Evolutionary conservation across 139 green algal genomes (phyloP).

Genomic region (Coelastrella sp.): DNA sequence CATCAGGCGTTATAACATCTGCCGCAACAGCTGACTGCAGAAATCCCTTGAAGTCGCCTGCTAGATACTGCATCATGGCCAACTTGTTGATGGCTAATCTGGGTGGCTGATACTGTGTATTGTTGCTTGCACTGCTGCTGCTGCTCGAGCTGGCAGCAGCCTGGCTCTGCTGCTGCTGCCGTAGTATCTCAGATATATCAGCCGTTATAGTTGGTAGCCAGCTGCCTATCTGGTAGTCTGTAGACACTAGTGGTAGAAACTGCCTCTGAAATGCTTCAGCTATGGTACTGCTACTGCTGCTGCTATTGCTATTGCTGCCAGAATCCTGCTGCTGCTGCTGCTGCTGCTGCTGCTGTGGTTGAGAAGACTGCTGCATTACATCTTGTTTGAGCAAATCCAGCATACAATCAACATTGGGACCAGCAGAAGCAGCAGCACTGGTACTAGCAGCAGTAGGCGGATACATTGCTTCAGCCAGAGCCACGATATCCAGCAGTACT

Average conservation of each 20-base stretch:
- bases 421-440: conserved; percentile 5
- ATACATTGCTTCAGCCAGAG: conserved; percentile 25
- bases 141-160: neutral
- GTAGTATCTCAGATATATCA: conserved; percentile 19
- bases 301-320: neutral
- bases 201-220: conserved; percentile 27
- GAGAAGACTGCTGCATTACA: too few relatives aligned
- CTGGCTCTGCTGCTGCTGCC: conserved; percentile 22
- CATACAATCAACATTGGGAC: neutral
- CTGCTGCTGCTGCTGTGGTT: neutral
- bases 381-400: neutral
- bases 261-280: neutral
- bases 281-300: neutral
- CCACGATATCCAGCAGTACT: conserved; percentile 28
- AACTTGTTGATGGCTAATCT: neutral
- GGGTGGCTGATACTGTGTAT: neutral
- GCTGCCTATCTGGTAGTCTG: neutral
- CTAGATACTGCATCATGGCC: conserved; percentile 28
- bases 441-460: neutral
- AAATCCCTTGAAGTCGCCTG: conserved; percentile 26
- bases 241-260: neutral
- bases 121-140: neutral
- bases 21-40: conserved; percentile 8
- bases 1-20: conserved; percentile 15
- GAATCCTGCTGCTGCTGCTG: conserved; percentile 28